Base-by-base conservation (phyloP, 306 rosid genomes). In the Cucurbita pepo region DNA sequence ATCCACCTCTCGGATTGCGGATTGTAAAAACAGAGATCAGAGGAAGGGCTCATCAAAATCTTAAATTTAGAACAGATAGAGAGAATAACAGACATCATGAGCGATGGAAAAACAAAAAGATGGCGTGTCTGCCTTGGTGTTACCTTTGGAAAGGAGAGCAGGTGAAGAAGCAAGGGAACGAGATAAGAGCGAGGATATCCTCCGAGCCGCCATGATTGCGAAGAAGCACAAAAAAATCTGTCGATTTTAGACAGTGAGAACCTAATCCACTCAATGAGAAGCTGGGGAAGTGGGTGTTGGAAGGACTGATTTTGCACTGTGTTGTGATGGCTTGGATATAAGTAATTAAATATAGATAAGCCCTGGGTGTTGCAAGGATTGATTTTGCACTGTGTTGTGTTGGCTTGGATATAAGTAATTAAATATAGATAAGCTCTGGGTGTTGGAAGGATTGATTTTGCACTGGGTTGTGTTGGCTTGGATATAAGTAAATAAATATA, bases 121-220 rank as follows among this genome's bases (percentile, higher is more conserved):
- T 1, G 4, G 7, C 4, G 57, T 56, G 1, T 22, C 19, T 53
- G 25, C 3, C 18, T 11, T 36, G 15, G 67, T 43, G 22, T 16
- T 73, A 88, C 96, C 96, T 77, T 77, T 80, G 56, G 82, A 56
- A 73, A 84, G 50, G 60, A 79, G 69, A 37, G 82, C 72, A 30
- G 82, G 13, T 22, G 84, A 58, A 76, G 90, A 80, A 81, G 83
- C 72, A 69, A 87, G 10, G 3, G 96, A 84, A 36, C 87, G 88
- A 83, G 88, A 85, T 55, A 90, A 55, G 8, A 83, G 76, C 22
- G 73, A 77, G 2, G 84, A 77, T 56, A 88, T 75, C 81, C 85
- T 79, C 59, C 83, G 72, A 60, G 90, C 72, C 66, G 94, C 88
- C 96, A 90, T 88, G 80, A 14, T 74, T 44, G 19, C 14, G 37